A percentile compares a stretch with the other conserved stretches of the same genome.
These are phyloP conservation scores for Phlebiopsis gigantea DNA, from an alignment of 768 basidiomycete species.

Conservation along the genomic window DNA sequence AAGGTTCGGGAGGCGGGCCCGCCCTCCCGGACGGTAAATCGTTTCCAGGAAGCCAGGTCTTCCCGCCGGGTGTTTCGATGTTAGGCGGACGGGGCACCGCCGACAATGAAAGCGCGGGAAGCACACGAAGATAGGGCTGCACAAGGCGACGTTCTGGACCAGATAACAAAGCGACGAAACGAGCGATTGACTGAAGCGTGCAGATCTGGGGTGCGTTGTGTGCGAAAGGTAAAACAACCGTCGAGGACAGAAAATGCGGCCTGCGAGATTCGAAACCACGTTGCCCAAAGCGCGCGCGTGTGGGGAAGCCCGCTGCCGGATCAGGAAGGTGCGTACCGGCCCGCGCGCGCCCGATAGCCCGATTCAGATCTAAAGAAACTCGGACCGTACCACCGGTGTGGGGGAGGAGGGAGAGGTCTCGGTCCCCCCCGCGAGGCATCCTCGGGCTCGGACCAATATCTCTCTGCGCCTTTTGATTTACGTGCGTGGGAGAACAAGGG, in stretches of 20 bases:
- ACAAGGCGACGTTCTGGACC: not conserved
- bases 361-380: not conserved
- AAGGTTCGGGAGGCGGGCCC: conserved; percentile 2
- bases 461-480: not conserved
- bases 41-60: not conserved
- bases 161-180: not conserved
- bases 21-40: not conserved
- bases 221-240: not conserved
- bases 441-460: not conserved
- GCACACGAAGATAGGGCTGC: not conserved
- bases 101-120: not conserved
- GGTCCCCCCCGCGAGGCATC: not conserved
- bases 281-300: too few species aligned
- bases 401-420: too few species aligned
- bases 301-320: not conserved
- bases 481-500: not conserved
- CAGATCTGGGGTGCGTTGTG: not conserved
- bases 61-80: not conserved
- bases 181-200: not conserved
- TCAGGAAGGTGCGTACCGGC: not conserved
- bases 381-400: not conserved
- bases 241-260: not conserved
- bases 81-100: not conserved
- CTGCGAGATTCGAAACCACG: not conserved
- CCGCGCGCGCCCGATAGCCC: not conserved